Percentiles rank a stretch among this genome's conserved stretches.
Evolutionary conservation across 1,139 yeast species (phyloP).

Genomic region (Pichia kudriavzevii): DNA sequence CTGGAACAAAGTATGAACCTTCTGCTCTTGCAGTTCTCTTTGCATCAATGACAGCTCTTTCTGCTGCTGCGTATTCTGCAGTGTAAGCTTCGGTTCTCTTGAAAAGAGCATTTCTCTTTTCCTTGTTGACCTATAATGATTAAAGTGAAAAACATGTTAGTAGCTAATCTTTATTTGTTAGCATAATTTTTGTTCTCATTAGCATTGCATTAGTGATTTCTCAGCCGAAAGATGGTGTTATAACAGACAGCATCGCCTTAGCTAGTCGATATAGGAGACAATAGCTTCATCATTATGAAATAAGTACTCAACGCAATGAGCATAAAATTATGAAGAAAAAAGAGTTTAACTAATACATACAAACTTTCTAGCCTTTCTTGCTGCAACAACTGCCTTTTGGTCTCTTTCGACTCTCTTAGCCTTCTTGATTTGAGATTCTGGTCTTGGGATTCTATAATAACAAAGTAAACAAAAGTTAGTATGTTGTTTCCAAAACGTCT

Average conservation of each 20-base stretch:
- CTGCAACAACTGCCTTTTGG: slow-evolving; percentile 82
- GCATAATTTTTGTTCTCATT: not conserved
- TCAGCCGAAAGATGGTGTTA: slow-evolving; percentile 99
- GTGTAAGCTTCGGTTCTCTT: slow-evolving; percentile 98
- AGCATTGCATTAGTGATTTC: not conserved
- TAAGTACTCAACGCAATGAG: slow-evolving; percentile 1
- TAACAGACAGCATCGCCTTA: slow-evolving; percentile 83
- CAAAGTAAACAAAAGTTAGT: slow-evolving; percentile 26
- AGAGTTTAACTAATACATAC: slow-evolving; percentile 49
- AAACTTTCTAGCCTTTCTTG: slow-evolving; percentile 76
- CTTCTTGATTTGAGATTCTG: slow-evolving; percentile 96
- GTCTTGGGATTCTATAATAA: slow-evolving; percentile 38
- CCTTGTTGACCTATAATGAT: slow-evolving; percentile 59
- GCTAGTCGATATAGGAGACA: slow-evolving; percentile 63
- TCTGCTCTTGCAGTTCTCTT: slow-evolving; percentile 95
- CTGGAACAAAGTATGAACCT: slow-evolving; percentile 95
- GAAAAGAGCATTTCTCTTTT: slow-evolving; percentile 91
- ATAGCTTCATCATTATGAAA: slow-evolving; percentile 43
- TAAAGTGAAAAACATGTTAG: slow-evolving; percentile 9
- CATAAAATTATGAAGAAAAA: not conserved
- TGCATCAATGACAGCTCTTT: slow-evolving; percentile 85
- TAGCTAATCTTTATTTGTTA: not conserved
- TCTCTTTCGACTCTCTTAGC: slow-evolving; percentile 85
- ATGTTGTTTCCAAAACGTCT: slow-evolving; percentile 8
- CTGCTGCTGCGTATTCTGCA: slow-evolving; percentile 93